Conservation (phyloP, 1,284 basidiomycete species). For the Trichosporon sp. region DNA sequence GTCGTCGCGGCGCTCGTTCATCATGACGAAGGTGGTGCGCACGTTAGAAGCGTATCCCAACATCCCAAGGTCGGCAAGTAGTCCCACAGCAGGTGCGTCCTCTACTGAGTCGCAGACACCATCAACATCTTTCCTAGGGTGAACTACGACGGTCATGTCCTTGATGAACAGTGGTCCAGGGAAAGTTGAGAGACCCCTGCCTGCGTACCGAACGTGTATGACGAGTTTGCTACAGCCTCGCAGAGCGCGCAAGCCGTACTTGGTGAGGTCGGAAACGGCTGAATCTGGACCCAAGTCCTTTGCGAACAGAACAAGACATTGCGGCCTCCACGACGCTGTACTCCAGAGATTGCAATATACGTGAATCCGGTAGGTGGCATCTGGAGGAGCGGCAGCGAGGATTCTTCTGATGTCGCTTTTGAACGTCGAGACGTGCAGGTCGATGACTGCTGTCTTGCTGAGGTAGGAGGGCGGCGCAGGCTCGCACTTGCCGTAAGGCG, state of each 20-base stretch:
- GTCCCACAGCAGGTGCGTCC: no score
- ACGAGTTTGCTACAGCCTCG: not conserved
- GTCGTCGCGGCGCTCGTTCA: not conserved
- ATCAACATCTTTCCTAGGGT: not conserved
- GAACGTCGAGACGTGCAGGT: not conserved
- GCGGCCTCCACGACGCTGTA: not conserved
- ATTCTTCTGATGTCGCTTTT: not conserved
- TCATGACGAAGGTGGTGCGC: not conserved
- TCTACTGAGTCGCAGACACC: not conserved
- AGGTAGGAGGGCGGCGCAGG: not conserved
- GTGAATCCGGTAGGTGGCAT: not conserved
- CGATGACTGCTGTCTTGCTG: not conserved
- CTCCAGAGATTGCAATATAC: not conserved
- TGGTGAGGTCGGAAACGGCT: not conserved
- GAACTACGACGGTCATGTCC: not conserved
- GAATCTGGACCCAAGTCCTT: not conserved
- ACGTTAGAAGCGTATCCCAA: not conserved
- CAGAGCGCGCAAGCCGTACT: not conserved
- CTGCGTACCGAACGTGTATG: not conserved
- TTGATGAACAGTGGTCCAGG: no score
- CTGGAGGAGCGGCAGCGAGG: not conserved
- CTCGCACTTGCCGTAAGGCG: not conserved
- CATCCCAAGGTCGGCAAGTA: not conserved
- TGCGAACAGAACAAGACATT: not conserved
- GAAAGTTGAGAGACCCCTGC: not conserved